These are phyloP conservation scores for Periconia macrospinosa DNA, from an alignment of 2,329 filamentous ascomycete genomes.

Conservation along the genomic window DNA sequence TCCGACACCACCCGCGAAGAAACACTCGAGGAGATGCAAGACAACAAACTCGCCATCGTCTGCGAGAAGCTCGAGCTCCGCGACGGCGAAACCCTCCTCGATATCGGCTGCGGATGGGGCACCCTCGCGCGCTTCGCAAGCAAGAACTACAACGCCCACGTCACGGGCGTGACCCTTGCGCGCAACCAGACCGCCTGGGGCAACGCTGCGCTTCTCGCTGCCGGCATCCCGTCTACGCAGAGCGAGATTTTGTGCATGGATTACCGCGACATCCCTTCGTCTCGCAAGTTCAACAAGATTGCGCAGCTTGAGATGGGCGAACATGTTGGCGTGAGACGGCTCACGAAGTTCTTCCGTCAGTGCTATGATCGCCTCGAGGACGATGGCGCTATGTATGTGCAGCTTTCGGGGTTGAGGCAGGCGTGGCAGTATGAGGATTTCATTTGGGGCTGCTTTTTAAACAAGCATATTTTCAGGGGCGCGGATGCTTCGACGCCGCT, in stretches of 20 bases:
- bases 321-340: slow-evolving; percentile 93
- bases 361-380: slow-evolving; percentile 95
- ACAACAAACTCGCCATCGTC: slow-evolving; percentile 94
- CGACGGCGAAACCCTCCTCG: slow-evolving; percentile 79
- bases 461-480: slow-evolving; percentile 98
- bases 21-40: slow-evolving; percentile 89
- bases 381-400: slow-evolving; percentile 92
- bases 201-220: slow-evolving; percentile 82
- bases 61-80: slow-evolving; percentile 93
- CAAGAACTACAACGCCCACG: slow-evolving; percentile 83
- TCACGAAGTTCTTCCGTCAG: slow-evolving; percentile 78
- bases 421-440: slow-evolving; percentile 98
- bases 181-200: slow-evolving; percentile 98
- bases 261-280: slow-evolving; percentile 89
- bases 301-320: slow-evolving; percentile 98
- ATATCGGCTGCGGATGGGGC: slow-evolving; percentile 98
- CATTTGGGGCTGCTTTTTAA: slow-evolving; percentile 98
- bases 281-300: slow-evolving; percentile 87
- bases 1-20: slow-evolving; percentile 86
- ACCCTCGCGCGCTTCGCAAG: slow-evolving; percentile 92
- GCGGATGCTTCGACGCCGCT: slow-evolving; percentile 94
- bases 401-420: slow-evolving; percentile 92
- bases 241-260: slow-evolving; percentile 93
- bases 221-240: slow-evolving; percentile 81
- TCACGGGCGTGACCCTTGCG: slow-evolving; percentile 89